Evolutionary conservation across 768 basidiomycete genomes (phyloP).

Genomic region (Auriscalpium microsporum): DNA sequence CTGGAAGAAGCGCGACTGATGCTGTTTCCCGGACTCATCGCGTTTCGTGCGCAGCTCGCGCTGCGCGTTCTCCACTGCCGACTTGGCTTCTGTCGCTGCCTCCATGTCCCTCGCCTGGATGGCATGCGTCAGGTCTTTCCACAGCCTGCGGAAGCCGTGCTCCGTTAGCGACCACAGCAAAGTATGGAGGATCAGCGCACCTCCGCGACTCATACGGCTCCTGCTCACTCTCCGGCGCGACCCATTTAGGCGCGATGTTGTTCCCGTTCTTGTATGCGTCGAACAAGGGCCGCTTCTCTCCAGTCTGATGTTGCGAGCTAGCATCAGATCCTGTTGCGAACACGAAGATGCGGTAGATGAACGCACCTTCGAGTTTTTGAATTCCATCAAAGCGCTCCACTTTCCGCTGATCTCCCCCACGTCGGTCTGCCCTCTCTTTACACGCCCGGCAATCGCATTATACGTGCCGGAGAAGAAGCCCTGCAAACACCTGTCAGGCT

Average conservation of each 20-base stretch:
- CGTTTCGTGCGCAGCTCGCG: slow-evolving; percentile 66
- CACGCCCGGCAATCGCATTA: slow-evolving; percentile 78
- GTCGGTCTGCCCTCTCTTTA: slow-evolving; percentile 55
- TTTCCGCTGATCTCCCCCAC: slow-evolving; percentile 83
- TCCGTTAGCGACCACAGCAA: not conserved
- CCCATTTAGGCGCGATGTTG: slow-evolving; percentile 70
- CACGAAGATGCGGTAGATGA: not conserved
- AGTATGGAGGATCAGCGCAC: slow-evolving; percentile 29
- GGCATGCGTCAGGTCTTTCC: slow-evolving; percentile 77
- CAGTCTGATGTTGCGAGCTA: slow-evolving; percentile 34
- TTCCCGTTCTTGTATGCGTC: slow-evolving; percentile 73
- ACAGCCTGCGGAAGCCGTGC: slow-evolving; percentile 42
- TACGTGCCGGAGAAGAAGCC: slow-evolving; percentile 97
- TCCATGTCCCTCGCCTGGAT: slow-evolving; percentile 90
- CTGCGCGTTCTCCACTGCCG: slow-evolving; percentile 85
- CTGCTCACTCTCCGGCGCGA: slow-evolving; percentile 81
- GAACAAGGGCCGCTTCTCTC: slow-evolving; percentile 70
- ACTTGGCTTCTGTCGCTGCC: slow-evolving; percentile 85
- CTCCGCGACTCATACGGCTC: slow-evolving; percentile 85
- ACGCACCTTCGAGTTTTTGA: slow-evolving; percentile 58
- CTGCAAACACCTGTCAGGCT: slow-evolving; percentile 28
- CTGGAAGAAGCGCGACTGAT: slow-evolving; percentile 78
- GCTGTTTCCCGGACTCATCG: slow-evolving; percentile 63
- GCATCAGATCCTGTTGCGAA: not conserved
- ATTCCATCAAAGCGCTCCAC: slow-evolving; percentile 90